These are phyloP conservation scores for Ustilago curta DNA, from an alignment of 1,284 basidiomycete genomes.

Conservation along the genomic window DNA sequence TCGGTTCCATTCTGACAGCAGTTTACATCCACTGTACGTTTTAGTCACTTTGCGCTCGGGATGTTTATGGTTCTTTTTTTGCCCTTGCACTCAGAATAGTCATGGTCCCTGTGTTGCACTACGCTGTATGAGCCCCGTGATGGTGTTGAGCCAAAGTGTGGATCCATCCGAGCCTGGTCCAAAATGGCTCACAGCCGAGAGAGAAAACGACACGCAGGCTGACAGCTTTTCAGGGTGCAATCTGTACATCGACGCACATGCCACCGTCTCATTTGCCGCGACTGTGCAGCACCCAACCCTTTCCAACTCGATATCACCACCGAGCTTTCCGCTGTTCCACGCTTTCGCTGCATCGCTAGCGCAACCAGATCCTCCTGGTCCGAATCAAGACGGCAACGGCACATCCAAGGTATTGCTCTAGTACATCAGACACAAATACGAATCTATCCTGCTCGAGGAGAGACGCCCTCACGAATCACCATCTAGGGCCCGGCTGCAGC, in stretches of 20 bases:
- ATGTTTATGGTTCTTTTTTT: not conserved
- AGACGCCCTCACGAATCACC: no score
- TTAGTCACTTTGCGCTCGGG: no score
- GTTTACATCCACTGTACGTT: not conserved
- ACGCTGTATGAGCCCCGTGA: not conserved
- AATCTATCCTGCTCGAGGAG: no score
- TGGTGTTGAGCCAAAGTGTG: not conserved
- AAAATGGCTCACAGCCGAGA: no score
- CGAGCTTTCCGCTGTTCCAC: not conserved
- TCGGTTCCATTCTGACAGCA: not conserved
- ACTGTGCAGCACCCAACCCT: not conserved
- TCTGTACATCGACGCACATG: not conserved
- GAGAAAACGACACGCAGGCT: not conserved
- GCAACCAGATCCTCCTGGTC: not conserved
- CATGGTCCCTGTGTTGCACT: not conserved
- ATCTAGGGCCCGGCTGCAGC: no score
- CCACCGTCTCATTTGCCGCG: no score
- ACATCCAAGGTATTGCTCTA: no score
- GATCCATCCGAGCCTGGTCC: no score
- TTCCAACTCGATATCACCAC: constrained; percentile 1
- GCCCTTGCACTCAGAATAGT: not conserved
- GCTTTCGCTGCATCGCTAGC: not conserved
- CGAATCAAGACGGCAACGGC: no score
- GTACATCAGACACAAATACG: no score
- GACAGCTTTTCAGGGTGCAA: constrained; percentile 9